phyloP scores from a whole-genome alignment of 2,329 filamentous ascomycete genomes.

The Stemphylium lycopersici region DNA sequence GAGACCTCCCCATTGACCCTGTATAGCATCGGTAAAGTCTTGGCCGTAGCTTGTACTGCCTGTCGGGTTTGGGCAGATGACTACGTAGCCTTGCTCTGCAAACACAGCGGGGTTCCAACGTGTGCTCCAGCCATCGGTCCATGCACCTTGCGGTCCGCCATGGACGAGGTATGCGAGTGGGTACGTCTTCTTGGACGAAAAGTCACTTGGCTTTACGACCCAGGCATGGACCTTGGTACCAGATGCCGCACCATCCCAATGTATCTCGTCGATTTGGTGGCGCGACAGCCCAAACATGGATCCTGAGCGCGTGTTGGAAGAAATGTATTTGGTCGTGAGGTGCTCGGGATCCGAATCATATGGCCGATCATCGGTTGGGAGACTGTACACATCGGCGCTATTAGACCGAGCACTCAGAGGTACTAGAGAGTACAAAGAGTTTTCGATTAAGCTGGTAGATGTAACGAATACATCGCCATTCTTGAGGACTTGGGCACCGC shows the following conservation, averaged over 20 bases:
- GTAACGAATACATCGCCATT: conserved; percentile 66
- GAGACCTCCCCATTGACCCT: conserved; percentile 80
- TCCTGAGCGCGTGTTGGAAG: conserved; percentile 70
- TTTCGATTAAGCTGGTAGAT: conserved; percentile 73
- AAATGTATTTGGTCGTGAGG: conserved; percentile 52
- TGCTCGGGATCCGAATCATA: conserved; percentile 31
- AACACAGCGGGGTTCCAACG: conserved; percentile 88
- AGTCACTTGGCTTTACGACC: conserved; percentile 67
- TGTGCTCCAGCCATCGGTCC: conserved; percentile 77
- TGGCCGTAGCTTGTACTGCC: conserved; percentile 85
- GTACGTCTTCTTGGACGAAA: conserved; percentile 73
- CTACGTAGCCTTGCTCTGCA: conserved; percentile 86
- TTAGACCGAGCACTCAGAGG: conserved; percentile 35
- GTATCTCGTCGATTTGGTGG: conserved; percentile 70
- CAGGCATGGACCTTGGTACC: conserved; percentile 72
- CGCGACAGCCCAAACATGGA: conserved; percentile 69
- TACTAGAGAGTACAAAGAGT: conserved; percentile 69
- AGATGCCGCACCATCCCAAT: conserved; percentile 67
- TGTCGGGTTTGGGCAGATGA: conserved; percentile 81
- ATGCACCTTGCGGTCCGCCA: conserved; percentile 80
- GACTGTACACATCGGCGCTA: conserved; percentile 21
- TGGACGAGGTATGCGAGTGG: conserved; percentile 82
- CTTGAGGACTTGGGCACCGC: conserved; percentile 59
- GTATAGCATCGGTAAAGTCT: conserved; percentile 76
- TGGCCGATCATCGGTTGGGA: conserved; percentile 30